Conservation (phyloP, 2,329 filamentous ascomycete species). For the Coleophoma eucalyptorum region DNA sequence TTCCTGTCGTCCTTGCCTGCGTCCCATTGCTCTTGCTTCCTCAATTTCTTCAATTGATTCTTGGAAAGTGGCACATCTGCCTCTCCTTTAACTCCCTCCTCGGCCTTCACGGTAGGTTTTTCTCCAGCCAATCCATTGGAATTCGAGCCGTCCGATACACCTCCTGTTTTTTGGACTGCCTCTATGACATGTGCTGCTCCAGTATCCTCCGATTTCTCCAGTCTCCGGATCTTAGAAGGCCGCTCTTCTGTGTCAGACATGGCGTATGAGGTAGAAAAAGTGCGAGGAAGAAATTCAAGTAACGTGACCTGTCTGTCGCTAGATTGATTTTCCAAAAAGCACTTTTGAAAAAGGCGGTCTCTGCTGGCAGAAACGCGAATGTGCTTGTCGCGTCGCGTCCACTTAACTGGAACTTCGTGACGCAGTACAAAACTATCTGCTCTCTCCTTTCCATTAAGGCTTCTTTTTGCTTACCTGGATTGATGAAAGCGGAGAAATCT, state of each 20-base stretch:
- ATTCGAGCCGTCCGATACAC: not conserved
- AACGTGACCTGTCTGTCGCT: not conserved
- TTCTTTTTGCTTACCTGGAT: not conserved
- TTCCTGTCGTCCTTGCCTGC: conserved; percentile 59
- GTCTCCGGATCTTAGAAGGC: conserved; percentile 24
- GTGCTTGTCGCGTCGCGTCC: conserved; percentile 4
- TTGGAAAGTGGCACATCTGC: conserved; percentile 60
- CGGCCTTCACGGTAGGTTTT: not conserved
- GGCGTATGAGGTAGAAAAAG: conserved; percentile 2
- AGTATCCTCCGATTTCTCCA: conserved; percentile 1
- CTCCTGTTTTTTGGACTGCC: not conserved
- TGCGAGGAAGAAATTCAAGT: conserved; percentile 4
- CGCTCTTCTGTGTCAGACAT: conserved; percentile 25
- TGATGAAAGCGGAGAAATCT: not conserved
- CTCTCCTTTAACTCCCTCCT: not conserved
- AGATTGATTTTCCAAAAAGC: conserved; percentile 1
- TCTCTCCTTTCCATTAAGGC: not conserved
- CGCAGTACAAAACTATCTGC: conserved; percentile 2
- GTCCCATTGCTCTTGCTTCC: conserved; percentile 72
- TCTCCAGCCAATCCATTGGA: conserved; percentile 4
- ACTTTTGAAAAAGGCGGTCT: not conserved
- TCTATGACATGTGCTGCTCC: not conserved
- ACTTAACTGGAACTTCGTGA: not conserved
- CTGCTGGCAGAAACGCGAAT: conserved; percentile 4
- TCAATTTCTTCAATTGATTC: conserved; percentile 78